Evolutionary conservation across 345 rosid species (phyloP).

Genomic region (Dipteronia dyeriana): DNA sequence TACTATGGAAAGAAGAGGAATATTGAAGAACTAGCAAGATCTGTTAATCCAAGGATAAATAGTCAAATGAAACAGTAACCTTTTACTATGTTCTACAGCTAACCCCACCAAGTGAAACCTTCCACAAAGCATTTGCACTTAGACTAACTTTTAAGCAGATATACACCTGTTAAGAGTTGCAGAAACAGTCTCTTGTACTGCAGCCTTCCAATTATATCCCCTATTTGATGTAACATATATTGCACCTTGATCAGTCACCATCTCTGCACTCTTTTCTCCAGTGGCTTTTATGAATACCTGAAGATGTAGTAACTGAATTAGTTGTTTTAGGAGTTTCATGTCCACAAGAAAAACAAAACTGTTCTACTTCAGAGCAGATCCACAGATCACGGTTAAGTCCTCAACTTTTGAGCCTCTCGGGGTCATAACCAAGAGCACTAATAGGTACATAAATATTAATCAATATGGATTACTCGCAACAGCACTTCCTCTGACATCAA

Average conservation of each 20-base stretch:
- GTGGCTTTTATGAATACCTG: slow-evolving; percentile 97
- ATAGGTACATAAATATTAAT: not conserved
- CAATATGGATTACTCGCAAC: not conserved
- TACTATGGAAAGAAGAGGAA: not conserved
- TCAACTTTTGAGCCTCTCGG: not conserved
- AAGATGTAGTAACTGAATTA: slow-evolving; percentile 10
- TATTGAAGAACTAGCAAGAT: not conserved
- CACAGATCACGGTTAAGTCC: not conserved
- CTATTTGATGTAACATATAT: slow-evolving; percentile 84
- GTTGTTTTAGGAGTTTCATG: not conserved
- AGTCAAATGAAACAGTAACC: not conserved
- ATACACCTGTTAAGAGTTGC: slow-evolving; percentile 92
- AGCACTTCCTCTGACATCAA: not conserved
- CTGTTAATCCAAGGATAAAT: not conserved
- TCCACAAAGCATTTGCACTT: slow-evolving; percentile 7
- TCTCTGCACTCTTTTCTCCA: slow-evolving; percentile 91
- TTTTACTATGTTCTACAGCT: slow-evolving; percentile 5
- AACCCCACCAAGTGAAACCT: not conserved
- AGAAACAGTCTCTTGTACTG: slow-evolving; percentile 90
- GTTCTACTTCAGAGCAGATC: not conserved
- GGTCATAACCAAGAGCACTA: not conserved
- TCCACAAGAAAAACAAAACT: slow-evolving; percentile 1
- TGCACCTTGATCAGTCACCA: slow-evolving; percentile 97
- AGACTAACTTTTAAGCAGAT: slow-evolving; percentile 14
- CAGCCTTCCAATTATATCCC: slow-evolving; percentile 96